Evolutionary conservation across 2,329 filamentous ascomycete genomes (phyloP), one percentile per base, ranked within the genome.

Genomic region (Trichoderma harzianum): DNA sequence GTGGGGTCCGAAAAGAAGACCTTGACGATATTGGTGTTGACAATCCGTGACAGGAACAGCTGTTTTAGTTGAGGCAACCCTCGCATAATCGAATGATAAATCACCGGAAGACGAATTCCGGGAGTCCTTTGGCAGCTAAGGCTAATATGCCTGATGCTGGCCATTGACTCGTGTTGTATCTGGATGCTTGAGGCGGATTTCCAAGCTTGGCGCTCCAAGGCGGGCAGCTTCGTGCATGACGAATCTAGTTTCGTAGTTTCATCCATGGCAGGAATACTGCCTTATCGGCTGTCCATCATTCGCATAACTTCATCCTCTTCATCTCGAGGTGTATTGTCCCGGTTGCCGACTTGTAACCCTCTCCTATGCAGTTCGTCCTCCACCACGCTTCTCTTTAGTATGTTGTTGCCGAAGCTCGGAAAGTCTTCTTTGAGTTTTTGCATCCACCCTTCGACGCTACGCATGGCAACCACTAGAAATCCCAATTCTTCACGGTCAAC

Each of bases 401-500:
- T 87, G 4, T 84, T 86, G 51, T 78, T 78, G 2, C 79, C 77
- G 18, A 86, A 79, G 24, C 80, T 81, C n/a, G 84, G 83, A 83
- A 89, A 87, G 65, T 86, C 86, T 65, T 86, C 85, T 76, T 82
- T 86, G 77, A 93, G 90, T 55, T 85, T 85, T 72, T 82, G 82
- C 69, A 90, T 89, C 82, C 92, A 94, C 0, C 89, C 90, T 74
- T 92, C 90, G 69, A 97, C 84, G 77, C 95, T 98, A 73, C 90
- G 85, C 87, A 98, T 89, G 0, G 88, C 94, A 12, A 98, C 93
- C 4, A 97, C 94, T 72, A 98, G 82, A 76, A 98, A 98, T 0
- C 96, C 96, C 43, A 99, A 85, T 79, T 97, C 94, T 84, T 99
- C 96, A 65, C 96, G 87, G 77, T 98, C 95, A 8, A 96, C 93